phyloP scores from a whole-genome alignment of 2,329 filamentous ascomycete genomes.

The Xylaria arbuscula region DNA sequence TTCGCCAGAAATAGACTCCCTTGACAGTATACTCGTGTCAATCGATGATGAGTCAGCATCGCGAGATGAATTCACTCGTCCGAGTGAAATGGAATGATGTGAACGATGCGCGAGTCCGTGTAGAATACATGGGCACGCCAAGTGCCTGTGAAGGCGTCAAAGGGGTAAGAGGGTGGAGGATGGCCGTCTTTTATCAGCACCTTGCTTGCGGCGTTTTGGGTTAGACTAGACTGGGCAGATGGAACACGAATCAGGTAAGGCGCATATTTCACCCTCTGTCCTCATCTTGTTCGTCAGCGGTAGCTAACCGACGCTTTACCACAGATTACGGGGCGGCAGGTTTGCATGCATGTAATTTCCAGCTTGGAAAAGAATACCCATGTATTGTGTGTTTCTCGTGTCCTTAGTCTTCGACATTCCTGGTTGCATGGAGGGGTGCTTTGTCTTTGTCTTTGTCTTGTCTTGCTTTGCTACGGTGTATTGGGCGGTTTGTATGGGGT shows the following conservation, averaged over 20 bases:
- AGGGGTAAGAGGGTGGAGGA: neutral
- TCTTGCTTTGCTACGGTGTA: neutral
- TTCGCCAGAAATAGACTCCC: neutral
- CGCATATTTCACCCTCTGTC: neutral
- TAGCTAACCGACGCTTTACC: neutral
- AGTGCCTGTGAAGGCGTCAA: neutral
- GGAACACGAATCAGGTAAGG: slow-evolving; percentile 20
- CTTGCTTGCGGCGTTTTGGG: slow-evolving; percentile 25
- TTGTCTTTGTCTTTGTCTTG: neutral
- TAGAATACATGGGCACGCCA: neutral
- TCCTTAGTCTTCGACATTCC: neutral
- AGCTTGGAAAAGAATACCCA: neutral
- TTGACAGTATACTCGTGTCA: neutral
- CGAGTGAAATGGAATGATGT: neutral
- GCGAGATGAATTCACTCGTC: neutral
- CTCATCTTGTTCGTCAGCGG: neutral
- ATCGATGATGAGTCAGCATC: neutral
- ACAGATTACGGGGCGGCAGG: neutral
- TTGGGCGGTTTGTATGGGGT: neutral
- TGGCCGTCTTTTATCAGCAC: neutral
- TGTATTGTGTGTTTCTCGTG: neutral
- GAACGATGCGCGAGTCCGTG: neutral
- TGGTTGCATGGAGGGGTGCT: neutral
- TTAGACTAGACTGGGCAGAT: slow-evolving; percentile 19
- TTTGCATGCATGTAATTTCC: slow-evolving; percentile 3